These are phyloP conservation scores for Podosphaera leucotricha DNA, from an alignment of 2,329 filamentous ascomycete species.

Conservation along the genomic window DNA sequence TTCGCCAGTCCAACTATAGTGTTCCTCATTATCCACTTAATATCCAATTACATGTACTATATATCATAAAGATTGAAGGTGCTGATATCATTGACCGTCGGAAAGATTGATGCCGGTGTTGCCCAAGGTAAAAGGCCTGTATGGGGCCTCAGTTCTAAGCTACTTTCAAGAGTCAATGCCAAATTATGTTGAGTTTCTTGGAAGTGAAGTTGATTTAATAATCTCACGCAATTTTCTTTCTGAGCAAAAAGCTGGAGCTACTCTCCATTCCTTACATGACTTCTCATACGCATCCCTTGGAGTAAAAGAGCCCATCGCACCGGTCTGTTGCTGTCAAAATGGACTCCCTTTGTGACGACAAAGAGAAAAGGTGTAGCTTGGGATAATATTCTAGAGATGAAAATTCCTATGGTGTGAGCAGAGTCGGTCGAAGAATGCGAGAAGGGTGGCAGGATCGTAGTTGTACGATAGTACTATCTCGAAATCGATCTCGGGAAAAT, in stretches of 20 bases:
- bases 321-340: conserved; percentile 76
- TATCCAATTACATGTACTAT: too few relatives aligned
- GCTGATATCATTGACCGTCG: conserved; percentile 93
- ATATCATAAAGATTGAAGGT: conserved; percentile 24
- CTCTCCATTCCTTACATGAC: conserved; percentile 69
- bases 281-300: conserved; percentile 76
- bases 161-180: conserved; percentile 8
- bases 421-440: conserved; percentile 98
- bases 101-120: conserved; percentile 97
- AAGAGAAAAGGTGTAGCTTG: conserved; percentile 74
- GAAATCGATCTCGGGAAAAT: conserved; percentile 39
- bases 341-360: conserved; percentile 92
- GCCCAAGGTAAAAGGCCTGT: conserved; percentile 93
- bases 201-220: conserved; percentile 93
- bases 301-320: conserved; percentile 48
- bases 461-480: conserved; percentile 87
- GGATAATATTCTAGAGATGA: conserved; percentile 96
- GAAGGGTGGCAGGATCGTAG: conserved; percentile 71
- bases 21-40: too few relatives aligned
- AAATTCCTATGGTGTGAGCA: conserved; percentile 86
- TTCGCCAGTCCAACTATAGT: too few relatives aligned
- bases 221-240: conserved; percentile 68
- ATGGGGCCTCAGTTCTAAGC: conserved; percentile 17
- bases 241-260: conserved; percentile 48
- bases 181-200: conserved; percentile 82